Base-by-base conservation (phyloP, 768 basidiomycete genomes). In the Polyporus arcularius region DNA sequence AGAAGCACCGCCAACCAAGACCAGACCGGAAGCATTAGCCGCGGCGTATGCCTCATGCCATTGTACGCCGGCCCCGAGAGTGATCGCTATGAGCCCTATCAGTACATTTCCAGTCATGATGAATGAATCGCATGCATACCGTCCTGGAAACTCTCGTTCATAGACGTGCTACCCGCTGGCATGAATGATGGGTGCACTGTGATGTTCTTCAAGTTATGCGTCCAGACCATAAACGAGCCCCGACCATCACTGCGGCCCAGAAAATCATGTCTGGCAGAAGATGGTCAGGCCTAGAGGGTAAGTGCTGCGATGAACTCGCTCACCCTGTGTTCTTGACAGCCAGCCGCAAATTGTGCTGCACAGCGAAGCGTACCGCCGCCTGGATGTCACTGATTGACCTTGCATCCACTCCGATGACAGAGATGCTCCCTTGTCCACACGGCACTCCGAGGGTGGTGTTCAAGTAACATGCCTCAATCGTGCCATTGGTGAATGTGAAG, bases 381-480 rank as follows among this genome's bases (percentile, higher is more conserved):
- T 66, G 59, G 15, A 73, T 60, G 56, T 74, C 0, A 76, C 78
- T 10, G 76, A 59, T 69, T 2, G 54, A 26, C 16, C 64, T 48
- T 14, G 38, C 45, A 8, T 53, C 61, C 38, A 74, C 68, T 14
- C 72, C 70, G 30, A 72, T 68, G 2, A 74, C 68, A 1, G 81
- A 74, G 2, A 81, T 71, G 38, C 74, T 76, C 7, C 80, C 81
- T 62, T 80, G 80, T 2, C 69, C 66, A 53, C 80, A 83, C 5
- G 77, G 72, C 16, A 71, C 47, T 1, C 76, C 76, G 2, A 78
- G 64, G 0, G 71, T 70, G 0, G 76, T 78, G 55, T 84, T 78
- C 43, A 84, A 59, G 31, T 81, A 84, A 75, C 84, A 87, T 0
- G 73, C 76, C 55, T 77, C 76, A 53, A 83, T 79, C 51, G 79